Evolutionary conservation across 208 protist genomes (phyloP).

Genomic region (Trypanosoma avium): DNA sequence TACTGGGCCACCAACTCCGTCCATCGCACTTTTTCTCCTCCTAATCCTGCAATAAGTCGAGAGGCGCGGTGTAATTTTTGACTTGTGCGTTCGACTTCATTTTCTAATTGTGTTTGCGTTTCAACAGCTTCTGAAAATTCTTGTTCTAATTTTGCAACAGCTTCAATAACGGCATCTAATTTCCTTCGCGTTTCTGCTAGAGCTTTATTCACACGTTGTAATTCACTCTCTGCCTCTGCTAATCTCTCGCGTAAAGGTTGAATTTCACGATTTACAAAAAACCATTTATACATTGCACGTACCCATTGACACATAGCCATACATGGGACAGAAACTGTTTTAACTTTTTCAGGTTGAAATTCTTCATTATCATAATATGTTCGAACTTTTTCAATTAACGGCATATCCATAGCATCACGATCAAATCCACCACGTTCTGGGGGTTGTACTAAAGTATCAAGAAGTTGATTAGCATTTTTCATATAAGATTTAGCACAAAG

Average conservation of each 20-base stretch:
- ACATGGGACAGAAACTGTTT: conserved; percentile 95
- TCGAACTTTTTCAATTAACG: conserved; percentile 94
- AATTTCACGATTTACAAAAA: conserved; percentile 95
- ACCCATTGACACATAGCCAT: conserved; percentile 98
- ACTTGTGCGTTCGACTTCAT: conserved; percentile 93
- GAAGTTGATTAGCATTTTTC: conserved; percentile 88
- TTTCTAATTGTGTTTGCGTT: conserved; percentile 93
- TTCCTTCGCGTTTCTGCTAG: conserved; percentile 88
- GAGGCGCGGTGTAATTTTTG: conserved; percentile 94
- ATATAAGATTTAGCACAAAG: conserved; percentile 93
- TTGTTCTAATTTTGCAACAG: conserved; percentile 92
- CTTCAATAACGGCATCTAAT: conserved; percentile 93
- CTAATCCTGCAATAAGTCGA: conserved; percentile 95
- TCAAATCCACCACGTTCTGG: conserved; percentile 86
- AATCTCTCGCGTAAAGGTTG: conserved; percentile 91
- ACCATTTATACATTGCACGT: conserved; percentile 97
- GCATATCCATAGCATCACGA: conserved; percentile 94
- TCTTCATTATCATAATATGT: conserved; percentile 92
- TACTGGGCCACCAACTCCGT: conserved; percentile 88
- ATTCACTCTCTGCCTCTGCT: conserved; percentile 83
- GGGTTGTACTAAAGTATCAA: conserved; percentile 90
- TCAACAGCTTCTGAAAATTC: conserved; percentile 92
- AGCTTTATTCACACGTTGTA: conserved; percentile 85
- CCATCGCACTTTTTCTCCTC: conserved; percentile 96
- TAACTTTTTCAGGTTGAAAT: conserved; percentile 91